Evolutionary conservation across 2,329 filamentous ascomycete genomes (phyloP).

Genomic region (Amesomyces nigricolor): DNA sequence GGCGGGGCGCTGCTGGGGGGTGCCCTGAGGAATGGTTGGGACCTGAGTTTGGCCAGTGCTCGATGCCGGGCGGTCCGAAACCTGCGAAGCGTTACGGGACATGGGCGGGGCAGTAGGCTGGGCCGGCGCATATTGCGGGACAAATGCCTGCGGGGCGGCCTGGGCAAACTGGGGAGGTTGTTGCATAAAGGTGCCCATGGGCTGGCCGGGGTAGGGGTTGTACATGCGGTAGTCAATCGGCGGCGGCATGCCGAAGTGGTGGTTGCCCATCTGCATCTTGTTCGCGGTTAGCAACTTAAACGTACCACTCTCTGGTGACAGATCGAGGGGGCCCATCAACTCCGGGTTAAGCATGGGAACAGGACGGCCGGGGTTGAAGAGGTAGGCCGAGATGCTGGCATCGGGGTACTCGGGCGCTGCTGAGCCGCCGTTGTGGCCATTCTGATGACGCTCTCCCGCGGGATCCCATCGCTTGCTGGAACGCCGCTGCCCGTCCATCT

Average conservation of each 20-base stretch:
- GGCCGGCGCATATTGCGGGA: conserved; percentile 34
- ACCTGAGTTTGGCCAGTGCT: conserved; percentile 61
- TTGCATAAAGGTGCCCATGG: conserved; percentile 46
- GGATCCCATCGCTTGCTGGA: conserved; percentile 42
- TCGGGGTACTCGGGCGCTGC: conserved; percentile 22
- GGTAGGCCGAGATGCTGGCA: conserved; percentile 23
- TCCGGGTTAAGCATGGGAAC: conserved; percentile 29
- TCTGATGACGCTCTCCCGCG: conserved; percentile 22
- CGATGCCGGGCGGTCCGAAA: conserved; percentile 59
- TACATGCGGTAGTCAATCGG: conserved; percentile 27
- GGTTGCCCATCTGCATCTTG: conserved; percentile 52
- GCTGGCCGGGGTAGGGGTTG: conserved; percentile 33
- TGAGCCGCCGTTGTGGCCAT: conserved; percentile 25
- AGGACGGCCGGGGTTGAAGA: conserved; percentile 28
- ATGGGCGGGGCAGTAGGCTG: conserved; percentile 58
- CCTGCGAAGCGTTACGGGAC: conserved; percentile 78
- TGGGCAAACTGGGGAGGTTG: conserved; percentile 43
- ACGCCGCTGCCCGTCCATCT: conserved; percentile 37
- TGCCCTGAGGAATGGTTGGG: conserved; percentile 54
- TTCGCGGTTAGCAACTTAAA: conserved; percentile 69
- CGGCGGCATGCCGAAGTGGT: conserved; percentile 22
- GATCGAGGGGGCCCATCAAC: conserved; percentile 42
- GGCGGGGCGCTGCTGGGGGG: conserved; percentile 58
- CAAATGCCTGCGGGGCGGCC: conserved; percentile 45
- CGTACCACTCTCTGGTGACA: conserved; percentile 63